These are phyloP conservation scores for Coelastrella sp. DNA, from an alignment of 139 green algal genomes.

Conservation along the genomic window DNA sequence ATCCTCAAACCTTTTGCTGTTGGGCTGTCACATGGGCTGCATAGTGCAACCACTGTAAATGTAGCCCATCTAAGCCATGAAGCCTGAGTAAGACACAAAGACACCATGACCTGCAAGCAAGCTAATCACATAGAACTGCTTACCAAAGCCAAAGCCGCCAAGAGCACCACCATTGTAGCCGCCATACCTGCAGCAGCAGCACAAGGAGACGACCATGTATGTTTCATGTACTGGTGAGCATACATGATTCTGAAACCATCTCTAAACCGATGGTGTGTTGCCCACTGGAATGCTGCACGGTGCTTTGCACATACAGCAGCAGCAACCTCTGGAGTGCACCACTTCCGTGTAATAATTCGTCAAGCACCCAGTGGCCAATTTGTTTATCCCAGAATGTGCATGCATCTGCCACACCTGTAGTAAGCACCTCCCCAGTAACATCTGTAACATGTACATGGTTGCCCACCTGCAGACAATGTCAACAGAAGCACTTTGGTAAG, in stretches of 20 bases:
- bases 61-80: too few relatives aligned
- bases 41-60: too few relatives aligned
- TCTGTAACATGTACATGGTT: constrained; percentile 20
- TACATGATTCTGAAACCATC: neutral
- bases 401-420: neutral
- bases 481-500: too few relatives aligned
- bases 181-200: neutral
- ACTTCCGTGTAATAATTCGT: neutral
- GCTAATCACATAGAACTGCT: neutral
- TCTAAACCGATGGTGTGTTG: neutral
- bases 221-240: neutral
- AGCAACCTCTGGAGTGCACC: neutral
- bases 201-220: neutral
- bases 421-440: constrained; percentile 26
- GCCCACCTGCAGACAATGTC: too few relatives aligned
- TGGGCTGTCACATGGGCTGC: neutral
- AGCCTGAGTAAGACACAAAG: too few relatives aligned
- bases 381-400: neutral
- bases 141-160: neutral
- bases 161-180: neutral
- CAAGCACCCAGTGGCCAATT: neutral
- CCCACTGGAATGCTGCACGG: neutral
- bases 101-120: neutral
- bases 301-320: neutral
- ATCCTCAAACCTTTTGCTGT: too few relatives aligned